A percentile compares a stretch with the other conserved stretches of the same genome.
phyloP scores from a whole-genome alignment of 2,329 filamentous ascomycete genomes.

The Trichoderma hamatum region DNA sequence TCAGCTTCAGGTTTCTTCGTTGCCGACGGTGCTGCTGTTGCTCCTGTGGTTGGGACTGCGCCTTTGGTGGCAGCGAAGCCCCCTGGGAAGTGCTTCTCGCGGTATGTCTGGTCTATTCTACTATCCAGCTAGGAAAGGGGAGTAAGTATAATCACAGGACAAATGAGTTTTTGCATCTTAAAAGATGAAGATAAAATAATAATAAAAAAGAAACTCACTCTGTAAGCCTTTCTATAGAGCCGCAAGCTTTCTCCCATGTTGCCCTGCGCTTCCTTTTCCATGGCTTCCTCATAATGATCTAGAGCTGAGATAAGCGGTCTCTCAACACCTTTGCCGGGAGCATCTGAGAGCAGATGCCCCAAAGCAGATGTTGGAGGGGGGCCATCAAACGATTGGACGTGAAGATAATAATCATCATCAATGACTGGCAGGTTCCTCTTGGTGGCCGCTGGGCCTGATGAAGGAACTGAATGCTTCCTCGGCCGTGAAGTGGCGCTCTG shows the following conservation, averaged over 20 bases:
- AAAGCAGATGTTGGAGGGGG: slow-evolving; percentile 12
- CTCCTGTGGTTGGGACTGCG: slow-evolving; percentile 33
- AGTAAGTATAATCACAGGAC: background rate
- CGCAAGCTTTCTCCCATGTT: slow-evolving; percentile 85
- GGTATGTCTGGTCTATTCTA: slow-evolving; percentile 81
- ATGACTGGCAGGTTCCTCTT: background rate
- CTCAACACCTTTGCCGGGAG: slow-evolving; percentile 3
- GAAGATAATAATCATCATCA: slow-evolving; percentile 27
- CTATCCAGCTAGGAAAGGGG: slow-evolving; percentile 69
- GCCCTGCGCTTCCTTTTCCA: slow-evolving; percentile 83
- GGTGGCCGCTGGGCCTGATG: slow-evolving; percentile 1
- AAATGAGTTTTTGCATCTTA: background rate
- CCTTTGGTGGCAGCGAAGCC: slow-evolving; percentile 49
- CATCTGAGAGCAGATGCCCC: slow-evolving; percentile 30
- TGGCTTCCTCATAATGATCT: slow-evolving; percentile 90
- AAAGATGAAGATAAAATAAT: background rate
- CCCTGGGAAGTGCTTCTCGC: slow-evolving; percentile 85
- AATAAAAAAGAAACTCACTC: slow-evolving; percentile 54
- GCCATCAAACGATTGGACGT: slow-evolving; percentile 30
- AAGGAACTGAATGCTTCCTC: background rate
- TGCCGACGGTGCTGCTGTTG: slow-evolving; percentile 30
- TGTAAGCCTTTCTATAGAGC: slow-evolving; percentile 88
- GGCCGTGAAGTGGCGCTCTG: slow-evolving; percentile 6
- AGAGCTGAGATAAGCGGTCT: slow-evolving; percentile 64
- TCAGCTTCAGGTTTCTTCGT: slow-evolving; percentile 26